These are phyloP conservation scores for Fusarium cicatricum DNA, from an alignment of 2,329 filamentous ascomycete species.

Conservation along the genomic window DNA sequence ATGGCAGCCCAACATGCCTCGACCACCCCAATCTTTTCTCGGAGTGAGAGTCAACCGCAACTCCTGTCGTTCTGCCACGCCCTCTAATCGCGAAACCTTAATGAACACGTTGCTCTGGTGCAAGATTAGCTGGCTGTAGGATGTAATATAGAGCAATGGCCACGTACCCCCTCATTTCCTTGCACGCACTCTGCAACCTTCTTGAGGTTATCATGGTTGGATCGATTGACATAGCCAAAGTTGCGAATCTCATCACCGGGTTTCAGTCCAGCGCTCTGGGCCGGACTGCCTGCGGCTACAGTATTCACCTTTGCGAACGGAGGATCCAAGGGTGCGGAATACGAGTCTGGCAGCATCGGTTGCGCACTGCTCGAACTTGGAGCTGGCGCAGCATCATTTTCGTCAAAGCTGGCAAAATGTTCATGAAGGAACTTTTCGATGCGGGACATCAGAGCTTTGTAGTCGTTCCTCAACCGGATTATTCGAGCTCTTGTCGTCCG, in stretches of 20 bases:
- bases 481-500: slow-evolving; percentile 93
- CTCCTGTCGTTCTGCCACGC: slow-evolving; percentile 58
- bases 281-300: slow-evolving; percentile 80
- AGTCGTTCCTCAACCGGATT: slow-evolving; percentile 89
- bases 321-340: slow-evolving; percentile 39
- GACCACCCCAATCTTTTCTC: slow-evolving; percentile 84
- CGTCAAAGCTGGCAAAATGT: slow-evolving; percentile 79
- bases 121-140: slow-evolving; percentile 34
- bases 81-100: slow-evolving; percentile 64
- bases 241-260: slow-evolving; percentile 81
- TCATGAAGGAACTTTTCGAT: slow-evolving; percentile 90
- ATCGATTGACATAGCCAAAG: slow-evolving; percentile 84
- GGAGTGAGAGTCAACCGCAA: slow-evolving; percentile 79
- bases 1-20: slow-evolving; percentile 90
- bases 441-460: slow-evolving; percentile 84
- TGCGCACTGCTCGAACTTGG: slow-evolving; percentile 34
- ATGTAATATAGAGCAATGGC: neutral
- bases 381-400: slow-evolving; percentile 50
- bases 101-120: slow-evolving; percentile 74
- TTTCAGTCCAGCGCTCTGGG: slow-evolving; percentile 81
- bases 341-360: slow-evolving; percentile 46
- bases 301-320: slow-evolving; percentile 89
- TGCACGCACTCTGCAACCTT: slow-evolving; percentile 92
- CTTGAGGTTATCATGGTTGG: slow-evolving; percentile 85
- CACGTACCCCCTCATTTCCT: slow-evolving; percentile 85